Conservation (phyloP, 176 grass and related monocot species). For the Oryza meyeriana region DNA sequence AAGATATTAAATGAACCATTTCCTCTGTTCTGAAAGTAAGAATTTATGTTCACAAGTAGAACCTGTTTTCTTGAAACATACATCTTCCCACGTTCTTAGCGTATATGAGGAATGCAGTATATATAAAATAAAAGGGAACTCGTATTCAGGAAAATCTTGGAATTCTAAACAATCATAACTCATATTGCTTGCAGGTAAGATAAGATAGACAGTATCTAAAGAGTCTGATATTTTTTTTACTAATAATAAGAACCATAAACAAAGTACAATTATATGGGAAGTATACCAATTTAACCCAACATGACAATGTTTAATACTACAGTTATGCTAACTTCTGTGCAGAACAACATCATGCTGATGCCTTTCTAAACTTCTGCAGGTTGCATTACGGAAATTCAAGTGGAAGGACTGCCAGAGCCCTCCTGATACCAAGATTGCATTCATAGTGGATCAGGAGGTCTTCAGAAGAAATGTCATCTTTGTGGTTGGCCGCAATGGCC, state of each 20-base stretch:
- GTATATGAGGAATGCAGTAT: background rate
- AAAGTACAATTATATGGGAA: background rate
- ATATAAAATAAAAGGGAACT: background rate
- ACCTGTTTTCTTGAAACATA: conserved; percentile 8
- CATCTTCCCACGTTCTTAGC: background rate
- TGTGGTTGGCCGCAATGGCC: conserved; percentile 58
- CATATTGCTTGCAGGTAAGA: background rate
- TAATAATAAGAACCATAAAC: background rate
- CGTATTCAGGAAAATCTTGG: background rate
- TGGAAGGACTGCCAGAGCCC: conserved; percentile 93
- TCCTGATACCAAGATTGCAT: conserved; percentile 76
- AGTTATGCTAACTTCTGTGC: background rate
- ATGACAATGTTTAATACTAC: background rate
- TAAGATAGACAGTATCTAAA: background rate
- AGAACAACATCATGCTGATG: background rate
- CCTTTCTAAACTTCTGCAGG: conserved; percentile 35
- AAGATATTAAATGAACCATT: background rate
- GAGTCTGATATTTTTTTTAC: background rate
- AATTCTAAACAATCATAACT: conserved; percentile 19
- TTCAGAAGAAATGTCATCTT: conserved; percentile 84
- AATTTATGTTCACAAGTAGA: background rate
- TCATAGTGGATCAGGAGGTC: conserved; percentile 87
- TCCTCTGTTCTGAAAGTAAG: background rate
- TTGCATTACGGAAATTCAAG: conserved; percentile 73
- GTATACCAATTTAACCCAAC: background rate